Evolutionary conservation across 2,329 filamentous ascomycete genomes (phyloP).

Genomic region (Xylaria sp.): DNA sequence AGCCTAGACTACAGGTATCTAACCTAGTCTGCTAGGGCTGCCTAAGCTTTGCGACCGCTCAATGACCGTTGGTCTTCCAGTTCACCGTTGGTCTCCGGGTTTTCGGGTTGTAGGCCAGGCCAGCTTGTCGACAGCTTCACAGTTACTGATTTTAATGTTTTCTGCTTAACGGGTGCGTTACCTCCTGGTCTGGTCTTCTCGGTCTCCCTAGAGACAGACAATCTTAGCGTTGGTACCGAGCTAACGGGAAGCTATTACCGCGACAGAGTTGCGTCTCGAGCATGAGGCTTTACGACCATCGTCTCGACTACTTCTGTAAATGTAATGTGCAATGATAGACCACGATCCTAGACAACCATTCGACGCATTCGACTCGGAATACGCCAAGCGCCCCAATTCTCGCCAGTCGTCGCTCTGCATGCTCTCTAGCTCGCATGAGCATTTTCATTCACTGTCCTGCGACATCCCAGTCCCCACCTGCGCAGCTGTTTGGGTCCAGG

Average conservation of each 20-base stretch:
- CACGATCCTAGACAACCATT: conserved; percentile 7
- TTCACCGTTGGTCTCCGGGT: neutral
- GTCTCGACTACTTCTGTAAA: conserved; percentile 23
- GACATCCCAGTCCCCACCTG: conserved; percentile 17
- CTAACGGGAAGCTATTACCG: conserved; percentile 10
- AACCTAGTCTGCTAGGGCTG: neutral
- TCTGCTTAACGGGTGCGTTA: conserved; percentile 19
- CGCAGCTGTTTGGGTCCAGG: conserved; percentile 15
- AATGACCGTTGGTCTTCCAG: neutral
- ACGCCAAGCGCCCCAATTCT: neutral
- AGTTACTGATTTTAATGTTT: conserved; percentile 21
- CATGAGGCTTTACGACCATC: conserved; percentile 13
- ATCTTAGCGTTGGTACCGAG: neutral
- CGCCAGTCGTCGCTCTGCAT: conserved; percentile 8
- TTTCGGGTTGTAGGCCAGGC: neutral
- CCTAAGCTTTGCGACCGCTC: conserved; percentile 13
- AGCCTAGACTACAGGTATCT: no score
- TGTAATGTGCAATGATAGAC: conserved; percentile 31
- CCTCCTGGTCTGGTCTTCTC: neutral
- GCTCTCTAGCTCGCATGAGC: conserved; percentile 1
- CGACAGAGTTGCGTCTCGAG: conserved; percentile 20
- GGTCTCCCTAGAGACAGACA: no score
- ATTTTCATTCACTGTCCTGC: conserved; percentile 14
- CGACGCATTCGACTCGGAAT: conserved; percentile 5
- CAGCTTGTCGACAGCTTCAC: conserved; percentile 8